Percentiles rank a stretch among this genome's conserved stretches.
phyloP scores from a whole-genome alignment of 2,329 filamentous ascomycete genomes.

The Biscogniauxia mediterranea region DNA sequence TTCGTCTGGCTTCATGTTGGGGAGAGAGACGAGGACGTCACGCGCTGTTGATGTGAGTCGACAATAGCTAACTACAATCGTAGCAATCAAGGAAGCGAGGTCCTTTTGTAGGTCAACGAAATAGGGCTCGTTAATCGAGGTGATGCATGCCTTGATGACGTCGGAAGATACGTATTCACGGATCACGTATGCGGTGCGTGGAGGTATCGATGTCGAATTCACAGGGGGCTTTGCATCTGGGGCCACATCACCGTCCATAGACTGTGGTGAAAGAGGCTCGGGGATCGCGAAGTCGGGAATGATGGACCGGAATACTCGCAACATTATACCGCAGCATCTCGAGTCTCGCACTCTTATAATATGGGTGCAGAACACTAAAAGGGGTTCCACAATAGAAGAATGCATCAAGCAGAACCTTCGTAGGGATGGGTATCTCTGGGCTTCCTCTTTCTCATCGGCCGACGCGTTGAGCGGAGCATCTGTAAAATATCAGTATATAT shows the following conservation, averaged over 20 bases:
- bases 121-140: conserved; percentile 89
- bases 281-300: conserved; percentile 67
- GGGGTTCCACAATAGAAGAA: conserved; percentile 76
- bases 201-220: conserved; percentile 47
- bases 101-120: conserved; percentile 97
- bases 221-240: conserved; percentile 15
- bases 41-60: conserved; percentile 67
- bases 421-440: conserved; percentile 56
- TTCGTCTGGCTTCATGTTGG: conserved; percentile 67
- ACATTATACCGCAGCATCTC: conserved; percentile 80
- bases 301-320: conserved; percentile 82
- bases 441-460: conserved; percentile 26
- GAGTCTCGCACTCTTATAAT: conserved; percentile 87
- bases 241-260: conserved; percentile 4
- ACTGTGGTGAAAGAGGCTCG: conserved; percentile 5
- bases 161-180: conserved; percentile 88
- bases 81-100: conserved; percentile 80
- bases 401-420: conserved; percentile 80
- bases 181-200: conserved; percentile 62
- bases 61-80: conserved; percentile 77
- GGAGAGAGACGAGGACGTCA: conserved; percentile 74
- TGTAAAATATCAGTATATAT: conserved; percentile 10
- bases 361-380: conserved; percentile 89
- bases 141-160: conserved; percentile 85
- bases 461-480: conserved; percentile 22